A percentile compares a stretch with the other conserved stretches of the same genome.
phyloP scores from a whole-genome alignment of 2,329 filamentous ascomycete species.

The Cordyceps militaris region DNA sequence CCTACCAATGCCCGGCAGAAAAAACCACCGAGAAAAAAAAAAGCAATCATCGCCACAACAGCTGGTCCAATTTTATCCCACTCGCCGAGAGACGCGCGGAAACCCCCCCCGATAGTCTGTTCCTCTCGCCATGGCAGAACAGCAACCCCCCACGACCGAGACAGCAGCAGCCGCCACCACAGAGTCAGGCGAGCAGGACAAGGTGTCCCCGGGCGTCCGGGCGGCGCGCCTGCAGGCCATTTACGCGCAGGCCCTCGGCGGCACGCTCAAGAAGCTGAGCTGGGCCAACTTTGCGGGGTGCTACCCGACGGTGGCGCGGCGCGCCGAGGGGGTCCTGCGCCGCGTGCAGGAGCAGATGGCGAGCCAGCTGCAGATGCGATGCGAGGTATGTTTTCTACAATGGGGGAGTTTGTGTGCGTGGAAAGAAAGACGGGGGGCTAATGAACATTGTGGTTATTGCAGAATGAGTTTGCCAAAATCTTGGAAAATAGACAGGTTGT shows the following conservation, averaged over 20 bases:
- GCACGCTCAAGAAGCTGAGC: slow-evolving; percentile 48
- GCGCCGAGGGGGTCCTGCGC: slow-evolving; percentile 43
- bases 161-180: background rate
- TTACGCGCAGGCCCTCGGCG: slow-evolving; percentile 44
- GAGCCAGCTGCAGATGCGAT: slow-evolving; percentile 45
- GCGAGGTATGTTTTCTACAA: slow-evolving; percentile 32
- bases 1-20: too few relatives aligned
- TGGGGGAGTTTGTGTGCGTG: background rate
- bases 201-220: slow-evolving; percentile 47
- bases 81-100: too few relatives aligned
- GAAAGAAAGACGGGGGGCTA: background rate
- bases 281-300: slow-evolving; percentile 53
- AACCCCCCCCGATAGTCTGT: too few relatives aligned
- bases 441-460: background rate
- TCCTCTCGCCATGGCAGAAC: background rate
- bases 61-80: too few relatives aligned
- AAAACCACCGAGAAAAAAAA: too few relatives aligned
- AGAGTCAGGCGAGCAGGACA: background rate
- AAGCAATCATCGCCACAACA: too few relatives aligned
- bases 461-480: slow-evolving; percentile 53
- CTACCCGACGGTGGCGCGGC: slow-evolving; percentile 51
- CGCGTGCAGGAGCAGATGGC: slow-evolving; percentile 54
- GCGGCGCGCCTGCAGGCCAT: slow-evolving; percentile 48
- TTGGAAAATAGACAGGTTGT: slow-evolving; percentile 46
- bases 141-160: background rate